Percentiles rank a stretch among this genome's conserved stretches.
phyloP scores from a whole-genome alignment of 805 yeast species.

The Myxozyma melibiosi region DNA sequence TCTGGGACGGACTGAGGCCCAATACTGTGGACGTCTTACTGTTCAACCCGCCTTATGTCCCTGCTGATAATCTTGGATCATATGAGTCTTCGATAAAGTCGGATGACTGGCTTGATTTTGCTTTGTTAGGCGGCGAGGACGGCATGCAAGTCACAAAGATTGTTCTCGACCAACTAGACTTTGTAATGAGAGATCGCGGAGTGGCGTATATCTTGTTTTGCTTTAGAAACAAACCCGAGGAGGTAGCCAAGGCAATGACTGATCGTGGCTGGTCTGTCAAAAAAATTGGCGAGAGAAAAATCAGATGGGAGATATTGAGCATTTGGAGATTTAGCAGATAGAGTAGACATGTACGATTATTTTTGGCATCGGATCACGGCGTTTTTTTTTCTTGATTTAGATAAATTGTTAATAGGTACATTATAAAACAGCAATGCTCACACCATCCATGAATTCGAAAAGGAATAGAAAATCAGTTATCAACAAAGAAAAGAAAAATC shows the following conservation, averaged over 20 bases:
- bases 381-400: neutral
- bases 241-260: constrained; percentile 55
- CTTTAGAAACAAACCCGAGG: constrained; percentile 80
- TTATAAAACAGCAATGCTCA: too few relatives aligned
- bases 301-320: constrained; percentile 93
- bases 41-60: constrained; percentile 97
- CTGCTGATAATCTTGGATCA: constrained; percentile 72
- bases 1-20: constrained; percentile 54
- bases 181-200: constrained; percentile 60
- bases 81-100: constrained; percentile 55
- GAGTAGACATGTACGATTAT: too few relatives aligned
- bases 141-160: constrained; percentile 86
- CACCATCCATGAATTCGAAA: constrained; percentile 4
- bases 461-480: neutral
- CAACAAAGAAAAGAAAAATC: neutral
- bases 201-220: constrained; percentile 88
- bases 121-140: constrained; percentile 82
- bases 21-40: constrained; percentile 67
- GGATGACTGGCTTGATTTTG: constrained; percentile 80
- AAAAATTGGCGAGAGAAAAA: constrained; percentile 67
- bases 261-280: constrained; percentile 56
- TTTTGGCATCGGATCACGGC: too few relatives aligned
- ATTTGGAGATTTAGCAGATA: constrained; percentile 69
- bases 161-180: constrained; percentile 58
- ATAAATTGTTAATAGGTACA: neutral